Conservation (phyloP, 1,284 basidiomycete genomes). For the Hypsizygus ulmarius region DNA sequence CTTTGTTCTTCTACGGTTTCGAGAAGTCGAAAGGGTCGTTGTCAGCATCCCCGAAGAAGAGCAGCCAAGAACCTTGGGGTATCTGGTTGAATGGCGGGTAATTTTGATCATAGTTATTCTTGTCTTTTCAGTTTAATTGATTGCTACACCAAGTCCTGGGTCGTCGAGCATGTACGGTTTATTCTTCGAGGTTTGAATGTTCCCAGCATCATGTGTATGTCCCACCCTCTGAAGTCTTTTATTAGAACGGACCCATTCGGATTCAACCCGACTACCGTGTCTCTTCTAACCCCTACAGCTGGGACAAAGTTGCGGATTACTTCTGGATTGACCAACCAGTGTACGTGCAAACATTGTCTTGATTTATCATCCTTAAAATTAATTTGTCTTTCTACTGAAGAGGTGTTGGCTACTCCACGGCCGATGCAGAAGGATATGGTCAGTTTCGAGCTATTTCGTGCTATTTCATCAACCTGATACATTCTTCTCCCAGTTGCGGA, state of each 20-base stretch:
- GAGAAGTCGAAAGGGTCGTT: conserved; percentile 62
- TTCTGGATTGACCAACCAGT: conserved; percentile 77
- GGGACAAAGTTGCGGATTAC: conserved; percentile 61
- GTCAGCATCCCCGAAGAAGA: conserved; percentile 33
- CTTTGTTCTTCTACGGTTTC: conserved; percentile 71
- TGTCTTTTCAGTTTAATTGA: neutral
- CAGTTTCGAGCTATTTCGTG: conserved; percentile 19
- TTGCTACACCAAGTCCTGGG: conserved; percentile 48
- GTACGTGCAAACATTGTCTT: conserved; percentile 34
- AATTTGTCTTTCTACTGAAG: conserved; percentile 25
- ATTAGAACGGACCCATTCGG: conserved; percentile 65
- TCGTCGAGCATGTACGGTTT: conserved; percentile 66
- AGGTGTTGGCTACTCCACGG: conserved; percentile 65
- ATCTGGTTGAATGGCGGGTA: conserved; percentile 77
- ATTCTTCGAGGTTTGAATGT: conserved; percentile 54
- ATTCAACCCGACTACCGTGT: conserved; percentile 49
- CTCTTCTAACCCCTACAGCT: conserved; percentile 51
- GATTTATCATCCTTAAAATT: neutral
- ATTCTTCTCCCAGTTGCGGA: conserved; percentile 44
- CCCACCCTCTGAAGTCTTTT: neutral
- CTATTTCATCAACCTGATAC: neutral
- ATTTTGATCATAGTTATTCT: conserved; percentile 18
- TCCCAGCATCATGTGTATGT: neutral
- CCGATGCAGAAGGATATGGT: conserved; percentile 59
- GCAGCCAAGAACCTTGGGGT: conserved; percentile 58